Evolutionary conservation across 345 rosid genomes (phyloP), one percentile per base, ranked within the genome.

Genomic region (Erucastrum elatum): DNA sequence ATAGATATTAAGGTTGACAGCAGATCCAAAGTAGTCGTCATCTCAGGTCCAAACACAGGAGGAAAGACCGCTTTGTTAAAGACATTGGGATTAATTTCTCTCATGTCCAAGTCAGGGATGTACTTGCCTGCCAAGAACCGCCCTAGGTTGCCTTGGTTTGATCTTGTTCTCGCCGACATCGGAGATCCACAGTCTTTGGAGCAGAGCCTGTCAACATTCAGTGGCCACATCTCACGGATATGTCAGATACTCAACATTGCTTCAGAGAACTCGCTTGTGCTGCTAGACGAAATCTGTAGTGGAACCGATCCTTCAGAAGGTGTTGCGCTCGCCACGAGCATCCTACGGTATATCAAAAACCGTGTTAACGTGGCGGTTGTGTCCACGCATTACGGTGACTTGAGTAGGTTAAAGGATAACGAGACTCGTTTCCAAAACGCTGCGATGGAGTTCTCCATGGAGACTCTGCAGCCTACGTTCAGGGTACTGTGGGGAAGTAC

Each of bases 291-390:
- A 88, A 91, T 94, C 75, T 88, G 97, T 62, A 84, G 97, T 34
- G 98, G 98, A 79, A 94, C 97, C 77, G 98, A 94, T 88, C 98
- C 98, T 72, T 84, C 94, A 5, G 97, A 94, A 87, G 97, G 98
- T 11, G 94, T 92, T 74, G 95, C 95, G 41, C 93, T 94, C 61
- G 86, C 97, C 33, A 77, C 97, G 3, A 85, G 97, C 84, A 90
- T 92, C 80, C 87, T 94, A 87, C 84, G 85, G 65, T 87, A 88
- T 86, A 85, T 94, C 41, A 85, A 81, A 80, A 81, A 79, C 49
- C 82, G 78, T 49, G 87, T 92, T 71, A 81, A 84, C 62, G 81
- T 94, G 81, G 88, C 92, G 74, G 77, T 94, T 81, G 90, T 92
- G 51, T 92, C 98, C 6, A 94, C 97, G 46, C 97, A 92, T 85